Conservation (phyloP, 1,284 basidiomycete species). For the Cryptococcus deneoformans region DNA sequence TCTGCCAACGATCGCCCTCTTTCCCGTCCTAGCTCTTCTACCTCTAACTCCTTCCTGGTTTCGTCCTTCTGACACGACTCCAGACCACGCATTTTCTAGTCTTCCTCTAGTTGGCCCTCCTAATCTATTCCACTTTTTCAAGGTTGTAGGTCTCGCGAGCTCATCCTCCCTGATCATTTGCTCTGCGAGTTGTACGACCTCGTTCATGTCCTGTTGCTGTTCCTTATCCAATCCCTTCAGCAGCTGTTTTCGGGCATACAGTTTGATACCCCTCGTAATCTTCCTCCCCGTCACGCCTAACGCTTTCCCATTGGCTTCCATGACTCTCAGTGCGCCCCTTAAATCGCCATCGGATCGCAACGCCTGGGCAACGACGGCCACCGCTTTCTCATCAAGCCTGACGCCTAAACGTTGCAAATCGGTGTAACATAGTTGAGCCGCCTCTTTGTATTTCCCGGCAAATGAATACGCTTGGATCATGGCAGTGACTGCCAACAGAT, state of each 20-base stretch:
- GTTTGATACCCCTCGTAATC: conserved; percentile 5
- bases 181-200: background rate
- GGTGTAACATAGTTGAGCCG: conserved; percentile 8
- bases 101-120: background rate
- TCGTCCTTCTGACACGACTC: background rate
- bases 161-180: background rate
- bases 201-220: background rate
- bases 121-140: background rate
- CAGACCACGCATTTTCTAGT: background rate
- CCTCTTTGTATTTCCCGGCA: conserved; percentile 6
- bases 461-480: conserved; percentile 12
- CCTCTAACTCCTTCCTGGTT: background rate
- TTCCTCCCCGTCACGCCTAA: conserved; percentile 2
- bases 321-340: conserved; percentile 3
- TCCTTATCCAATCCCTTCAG: background rate
- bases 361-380: conserved; percentile 9
- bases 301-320: background rate
- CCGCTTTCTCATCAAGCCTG: conserved; percentile 10
- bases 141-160: background rate
- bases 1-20: background rate
- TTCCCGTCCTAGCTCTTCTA: background rate
- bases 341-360: conserved; percentile 9
- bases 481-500: conserved; percentile 7
- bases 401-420: conserved; percentile 9
- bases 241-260: conserved; percentile 2